A percentile compares a stretch with the other conserved stretches of the same genome.
These are phyloP conservation scores for Zygoascus meyerae DNA, from an alignment of 1,139 yeast species.

Conservation along the genomic window DNA sequence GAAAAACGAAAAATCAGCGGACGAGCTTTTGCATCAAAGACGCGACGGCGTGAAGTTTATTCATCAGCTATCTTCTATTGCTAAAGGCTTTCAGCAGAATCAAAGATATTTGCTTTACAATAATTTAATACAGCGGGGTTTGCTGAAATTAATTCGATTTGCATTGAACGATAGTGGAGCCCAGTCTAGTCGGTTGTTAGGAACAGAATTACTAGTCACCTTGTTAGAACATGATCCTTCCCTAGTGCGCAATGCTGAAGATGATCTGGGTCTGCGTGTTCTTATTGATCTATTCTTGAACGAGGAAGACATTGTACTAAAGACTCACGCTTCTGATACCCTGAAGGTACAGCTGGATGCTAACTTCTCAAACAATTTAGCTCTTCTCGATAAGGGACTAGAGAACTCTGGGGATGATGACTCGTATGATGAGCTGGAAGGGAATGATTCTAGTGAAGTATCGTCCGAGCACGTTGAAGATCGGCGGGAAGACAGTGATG, in stretches of 20 bases:
- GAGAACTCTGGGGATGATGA: slow-evolving; percentile 1
- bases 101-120: slow-evolving; percentile 66
- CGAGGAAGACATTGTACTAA: slow-evolving; percentile 66
- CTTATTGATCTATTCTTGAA: slow-evolving; percentile 56
- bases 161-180: slow-evolving; percentile 55
- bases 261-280: slow-evolving; percentile 45
- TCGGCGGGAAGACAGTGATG: neutral
- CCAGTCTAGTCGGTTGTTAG: slow-evolving; percentile 54
- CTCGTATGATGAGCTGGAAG: neutral
- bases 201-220: slow-evolving; percentile 75
- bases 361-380: neutral
- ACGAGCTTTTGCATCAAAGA: slow-evolving; percentile 25
- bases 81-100: slow-evolving; percentile 59
- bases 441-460: neutral
- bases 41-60: slow-evolving; percentile 73
- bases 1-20: no score
- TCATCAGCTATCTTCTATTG: slow-evolving; percentile 73
- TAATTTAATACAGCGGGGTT: slow-evolving; percentile 58
- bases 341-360: slow-evolving; percentile 59
- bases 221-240: slow-evolving; percentile 82
- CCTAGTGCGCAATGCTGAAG: slow-evolving; percentile 38
- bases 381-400: slow-evolving; percentile 5
- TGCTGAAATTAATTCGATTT: slow-evolving; percentile 63
- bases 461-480: neutral
- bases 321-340: slow-evolving; percentile 81